Conservation (phyloP, 148 eudicot genomes). For the Camellia lanceoleosa region DNA sequence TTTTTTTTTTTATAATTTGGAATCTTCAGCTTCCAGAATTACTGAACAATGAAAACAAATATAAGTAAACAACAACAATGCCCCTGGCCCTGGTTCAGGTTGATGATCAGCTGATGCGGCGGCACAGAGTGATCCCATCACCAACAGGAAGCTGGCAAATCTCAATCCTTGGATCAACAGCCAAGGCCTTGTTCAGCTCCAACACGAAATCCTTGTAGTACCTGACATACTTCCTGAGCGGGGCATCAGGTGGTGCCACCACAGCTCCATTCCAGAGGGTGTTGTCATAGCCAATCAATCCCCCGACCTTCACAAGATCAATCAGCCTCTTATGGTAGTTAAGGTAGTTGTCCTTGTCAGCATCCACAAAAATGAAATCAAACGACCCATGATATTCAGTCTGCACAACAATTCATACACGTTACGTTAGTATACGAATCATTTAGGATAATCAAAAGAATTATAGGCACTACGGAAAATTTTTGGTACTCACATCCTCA, state of each 20-base stretch:
- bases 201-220: conserved; percentile 56
- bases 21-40: too few species aligned
- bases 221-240: conserved; percentile 65
- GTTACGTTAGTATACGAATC: background rate
- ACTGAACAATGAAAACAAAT: too few species aligned
- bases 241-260: conserved; percentile 53
- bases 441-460: background rate
- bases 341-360: conserved; percentile 44
- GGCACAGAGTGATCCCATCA: conserved; percentile 64
- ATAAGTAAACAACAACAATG: too few species aligned
- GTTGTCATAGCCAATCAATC: conserved; percentile 71
- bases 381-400: conserved; percentile 45
- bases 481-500: conserved; percentile 42
- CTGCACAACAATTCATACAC: conserved; percentile 21
- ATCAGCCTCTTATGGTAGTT: conserved; percentile 26
- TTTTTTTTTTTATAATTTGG: too few species aligned
- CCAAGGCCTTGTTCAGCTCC: conserved; percentile 58
- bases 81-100: background rate
- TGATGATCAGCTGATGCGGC: conserved; percentile 41
- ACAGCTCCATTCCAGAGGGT: conserved; percentile 71
- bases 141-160: conserved; percentile 70
- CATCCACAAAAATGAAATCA: conserved; percentile 66
- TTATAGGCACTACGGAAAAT: background rate
- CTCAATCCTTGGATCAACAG: conserved; percentile 63
- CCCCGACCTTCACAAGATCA: conserved; percentile 58